Conservation (phyloP, 2,329 filamentous ascomycete genomes). For the Diaporthe amygdali region DNA sequence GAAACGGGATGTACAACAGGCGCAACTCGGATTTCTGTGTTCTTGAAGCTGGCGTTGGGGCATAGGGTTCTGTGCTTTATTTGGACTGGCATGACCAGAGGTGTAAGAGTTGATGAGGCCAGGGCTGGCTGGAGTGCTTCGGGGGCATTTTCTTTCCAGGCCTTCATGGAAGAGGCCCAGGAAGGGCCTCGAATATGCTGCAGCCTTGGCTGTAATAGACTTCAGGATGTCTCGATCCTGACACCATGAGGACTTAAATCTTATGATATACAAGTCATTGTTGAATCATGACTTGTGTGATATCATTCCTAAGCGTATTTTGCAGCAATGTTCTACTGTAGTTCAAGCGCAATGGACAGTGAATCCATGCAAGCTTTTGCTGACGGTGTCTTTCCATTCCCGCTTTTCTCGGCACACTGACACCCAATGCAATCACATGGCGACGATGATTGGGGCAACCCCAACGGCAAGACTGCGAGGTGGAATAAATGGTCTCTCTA, state of each 20-base stretch:
- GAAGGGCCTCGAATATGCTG: not conserved
- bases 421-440: not conserved
- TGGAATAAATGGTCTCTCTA: slow-evolving; percentile 13
- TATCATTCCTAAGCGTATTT: not conserved
- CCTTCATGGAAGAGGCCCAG: not conserved
- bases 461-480: not conserved
- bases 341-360: not conserved
- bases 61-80: slow-evolving; percentile 24
- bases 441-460: not conserved
- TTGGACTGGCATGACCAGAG: slow-evolving; percentile 30
- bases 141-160: not conserved
- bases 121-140: not conserved
- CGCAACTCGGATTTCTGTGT: not conserved
- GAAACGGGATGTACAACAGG: not conserved
- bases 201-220: slow-evolving; percentile 8
- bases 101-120: not conserved
- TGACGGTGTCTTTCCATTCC: too few species aligned
- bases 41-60: slow-evolving; percentile 24
- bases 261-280: not conserved
- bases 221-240: not conserved
- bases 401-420: not conserved
- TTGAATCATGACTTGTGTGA: not conserved
- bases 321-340: not conserved
- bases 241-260: not conserved
- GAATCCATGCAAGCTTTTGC: not conserved